Base-by-base conservation (phyloP, 768 basidiomycete species). In the Tephrocybe sp. region DNA sequence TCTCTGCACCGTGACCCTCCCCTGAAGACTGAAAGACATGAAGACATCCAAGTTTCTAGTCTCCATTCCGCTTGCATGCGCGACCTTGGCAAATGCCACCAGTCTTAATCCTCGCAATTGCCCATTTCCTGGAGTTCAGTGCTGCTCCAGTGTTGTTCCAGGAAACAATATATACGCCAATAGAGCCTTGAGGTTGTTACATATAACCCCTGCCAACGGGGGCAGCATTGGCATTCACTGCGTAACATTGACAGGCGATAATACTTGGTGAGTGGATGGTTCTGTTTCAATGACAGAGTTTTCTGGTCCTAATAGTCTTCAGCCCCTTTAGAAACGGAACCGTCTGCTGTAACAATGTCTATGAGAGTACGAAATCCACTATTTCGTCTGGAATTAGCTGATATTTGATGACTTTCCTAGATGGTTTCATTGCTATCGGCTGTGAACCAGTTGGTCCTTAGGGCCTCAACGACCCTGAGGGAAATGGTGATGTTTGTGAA, bases 311-410 rank as follows among this genome's bases (percentile, higher is more conserved):
- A 5, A 41, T 31, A 9, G 0, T 10, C 4, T 7, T 11, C 9
- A 52, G 51, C 16, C 51, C 40, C 7, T 41, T 47, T 17, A n/a
- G 20, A 13, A 41, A 40, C 8, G 51, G 51, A 7, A 23, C 30
- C 16, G 51, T 52, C 2, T 52, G 51, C 33, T 52, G 51, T 33
- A 48, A 52, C 10, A 19, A 48, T 19, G 45, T 48, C 16, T 52
- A 52, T 22, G 22, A 42, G 17, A 48, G 51, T 52, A 47, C 7
- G 51, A 31, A 26, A 19, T 20, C 17, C 16, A 5, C 11, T 17
- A 23, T 12, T 6, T 16, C n/a, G 6, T 45, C 19, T 5, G 16
- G 6, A 19, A n/a, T 9, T 12, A 17, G 17, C 19, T 16, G 4
- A 10, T 33, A 19, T 45, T 42, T 1, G 41, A 7, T 17, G 16